These are phyloP conservation scores for Cyberlindnera maclurae DNA, from an alignment of 805 yeast genomes.

Conservation along the genomic window DNA sequence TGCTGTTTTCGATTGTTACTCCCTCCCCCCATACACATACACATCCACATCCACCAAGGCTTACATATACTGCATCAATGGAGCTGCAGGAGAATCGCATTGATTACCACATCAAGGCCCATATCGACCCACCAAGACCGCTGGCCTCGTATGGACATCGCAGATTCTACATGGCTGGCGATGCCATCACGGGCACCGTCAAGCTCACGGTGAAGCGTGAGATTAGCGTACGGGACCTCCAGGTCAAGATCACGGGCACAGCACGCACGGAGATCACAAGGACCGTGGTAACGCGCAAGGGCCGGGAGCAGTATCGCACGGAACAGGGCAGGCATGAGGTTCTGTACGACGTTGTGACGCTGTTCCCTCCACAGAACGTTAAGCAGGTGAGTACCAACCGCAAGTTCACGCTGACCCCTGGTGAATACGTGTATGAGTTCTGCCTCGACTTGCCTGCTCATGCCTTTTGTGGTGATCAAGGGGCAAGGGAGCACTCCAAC, in stretches of 20 bases:
- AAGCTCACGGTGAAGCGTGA: slow-evolving; percentile 19
- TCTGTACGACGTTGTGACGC: slow-evolving; percentile 40
- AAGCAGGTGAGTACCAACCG: slow-evolving; percentile 35
- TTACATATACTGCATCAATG: background rate
- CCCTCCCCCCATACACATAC: no score
- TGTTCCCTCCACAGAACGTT: slow-evolving; percentile 47
- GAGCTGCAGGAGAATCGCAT: slow-evolving; percentile 1
- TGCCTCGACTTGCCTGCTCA: slow-evolving; percentile 15
- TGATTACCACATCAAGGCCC: background rate
- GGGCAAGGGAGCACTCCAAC: slow-evolving; percentile 10
- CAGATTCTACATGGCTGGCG: slow-evolving; percentile 12
- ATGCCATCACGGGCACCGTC: slow-evolving; percentile 14
- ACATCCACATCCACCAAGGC: no score
- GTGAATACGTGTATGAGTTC: slow-evolving; percentile 44
- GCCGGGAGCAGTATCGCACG: slow-evolving; percentile 4
- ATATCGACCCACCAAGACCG: background rate
- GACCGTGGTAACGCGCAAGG: slow-evolving; percentile 4
- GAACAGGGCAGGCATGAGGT: slow-evolving; percentile 30
- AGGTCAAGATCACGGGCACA: slow-evolving; percentile 47
- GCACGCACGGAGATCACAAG: slow-evolving; percentile 32
- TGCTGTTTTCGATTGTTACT: no score
- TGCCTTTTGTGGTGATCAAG: slow-evolving; percentile 26
- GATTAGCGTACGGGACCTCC: slow-evolving; percentile 38
- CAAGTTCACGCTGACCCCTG: slow-evolving; percentile 30
- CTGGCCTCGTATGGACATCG: background rate